A percentile compares a stretch with the other conserved stretches of the same genome.
Evolutionary conservation across 805 yeast genomes (phyloP).

Genomic region (Clavispora carvajalis): DNA sequence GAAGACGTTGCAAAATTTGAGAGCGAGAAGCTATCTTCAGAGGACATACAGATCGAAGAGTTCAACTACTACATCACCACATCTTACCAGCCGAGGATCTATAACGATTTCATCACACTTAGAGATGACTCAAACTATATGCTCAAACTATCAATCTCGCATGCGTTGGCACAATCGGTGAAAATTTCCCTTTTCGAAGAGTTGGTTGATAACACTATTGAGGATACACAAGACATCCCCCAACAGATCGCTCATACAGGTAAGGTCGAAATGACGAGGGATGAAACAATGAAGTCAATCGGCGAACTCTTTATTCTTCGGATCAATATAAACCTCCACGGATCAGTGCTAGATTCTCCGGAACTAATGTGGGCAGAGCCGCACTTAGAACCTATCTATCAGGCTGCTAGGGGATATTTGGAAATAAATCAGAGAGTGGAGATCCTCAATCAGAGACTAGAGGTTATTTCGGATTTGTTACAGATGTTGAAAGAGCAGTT

Average conservation of each 20-base stretch:
- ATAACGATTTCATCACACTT: conserved; percentile 90
- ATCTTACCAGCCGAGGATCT: conserved; percentile 91
- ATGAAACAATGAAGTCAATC: conserved; percentile 93
- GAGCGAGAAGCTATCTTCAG: conserved; percentile 83
- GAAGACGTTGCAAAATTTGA: conserved; percentile 86
- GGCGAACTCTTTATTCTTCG: conserved; percentile 91
- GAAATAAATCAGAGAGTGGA: conserved; percentile 94
- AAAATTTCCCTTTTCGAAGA: conserved; percentile 95
- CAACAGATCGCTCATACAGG: conserved; percentile 93
- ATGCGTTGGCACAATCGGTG: conserved; percentile 93
- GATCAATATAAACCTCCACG: conserved; percentile 77
- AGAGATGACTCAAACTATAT: conserved; percentile 87
- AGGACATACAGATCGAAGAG: conserved; percentile 91
- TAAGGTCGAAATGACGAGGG: conserved; percentile 89
- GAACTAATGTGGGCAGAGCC: conserved; percentile 99
- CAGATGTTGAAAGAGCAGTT: conserved; percentile 97
- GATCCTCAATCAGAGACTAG: conserved; percentile 82
- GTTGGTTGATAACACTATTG: conserved; percentile 92
- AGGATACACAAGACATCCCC: conserved; percentile 95
- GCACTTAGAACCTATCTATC: conserved; percentile 93
- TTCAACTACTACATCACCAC: conserved; percentile 92
- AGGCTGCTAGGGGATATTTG: conserved; percentile 91
- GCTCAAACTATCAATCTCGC: conserved; percentile 89
- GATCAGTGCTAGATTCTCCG: conserved; percentile 90
- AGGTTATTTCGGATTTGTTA: conserved; percentile 85